Evolutionary conservation across 371 early-diverging fungal genomes (phyloP), one percentile per base, ranked within the genome.

Genomic region (Syncephalastrum sp.): DNA sequence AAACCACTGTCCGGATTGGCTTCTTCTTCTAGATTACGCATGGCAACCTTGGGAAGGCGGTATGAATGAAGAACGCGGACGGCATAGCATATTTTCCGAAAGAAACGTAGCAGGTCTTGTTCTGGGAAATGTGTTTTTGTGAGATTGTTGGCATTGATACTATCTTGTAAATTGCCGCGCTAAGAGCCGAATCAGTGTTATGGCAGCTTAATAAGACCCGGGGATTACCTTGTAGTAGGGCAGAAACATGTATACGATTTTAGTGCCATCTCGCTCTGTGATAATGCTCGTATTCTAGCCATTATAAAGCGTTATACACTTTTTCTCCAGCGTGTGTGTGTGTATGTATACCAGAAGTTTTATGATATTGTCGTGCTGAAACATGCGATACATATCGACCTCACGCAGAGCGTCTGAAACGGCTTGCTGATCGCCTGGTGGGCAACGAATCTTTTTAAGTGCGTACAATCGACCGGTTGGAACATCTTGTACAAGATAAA

Each of bases 371-470:
- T 73, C 70, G 54, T 85, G 86, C 42, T 70, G 72, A 66, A 89
- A 88, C 58, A 80, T 75, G 25, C 74, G 59, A 63, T 83, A 87
- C 74, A 87, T 87, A 38, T 86, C 86, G 15, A 84, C 79, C 54
- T 91, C 91, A 43, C 82, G 82, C 72, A 84, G 74, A 5, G 87
- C 88, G 56, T 83, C 81, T 53, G 77, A 65, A 29, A 82, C 69
- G 46, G 81, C 64, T 59, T 78, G 75, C 24, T 63, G 61, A 46
- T 79, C 82, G 1, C 84, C 87, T 24, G 74, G 63, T 4, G 84
- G 78, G 57, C 89, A 88, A 16, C 80, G 65, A 29, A 89, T 84
- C 64, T 85, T 87, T 47, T 91, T 91, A 41, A 88, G 48, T 7
- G 91, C 89, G 64, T 69, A 84, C 14, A 75, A 60, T 41, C 72